Evolutionary conservation across 1,284 basidiomycete genomes (phyloP), one percentile per base, ranked within the genome.

Genomic region (Pulveroboletus ridleyi): DNA sequence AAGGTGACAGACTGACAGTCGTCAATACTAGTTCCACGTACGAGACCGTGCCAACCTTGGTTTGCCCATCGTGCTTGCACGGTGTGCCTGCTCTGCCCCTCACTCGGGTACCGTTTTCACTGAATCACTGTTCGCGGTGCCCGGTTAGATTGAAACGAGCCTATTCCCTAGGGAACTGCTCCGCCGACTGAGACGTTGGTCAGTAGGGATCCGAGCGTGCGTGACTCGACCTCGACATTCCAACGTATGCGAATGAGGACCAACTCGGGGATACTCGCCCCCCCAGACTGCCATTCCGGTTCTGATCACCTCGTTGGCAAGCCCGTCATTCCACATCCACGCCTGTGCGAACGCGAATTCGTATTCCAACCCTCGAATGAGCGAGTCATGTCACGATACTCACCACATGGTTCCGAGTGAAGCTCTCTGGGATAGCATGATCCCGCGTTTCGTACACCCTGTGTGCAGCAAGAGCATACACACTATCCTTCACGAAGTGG

Each of bases 11-110:
- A 33, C 29, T 89, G 7, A 74, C 72, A 20, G 80, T 96, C 20
- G 79, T 92, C 39, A 84, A 94, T 69, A 96, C 95, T 1, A 96
- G 29, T 33, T 33, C 29, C 23, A 84, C 90, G 98, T 99, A 99
- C 77, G 89, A 97, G 33, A 86, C 86, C 22, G 90, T 7, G 98
- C 67, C 97, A 99, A 77, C 93, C 92, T 33, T 80, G 83, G 41
- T 99, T 99, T 78, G 86, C 94, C 67, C 99, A 99, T 74, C 94
- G 94, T 64, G 95, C 93, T 14, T 93, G 96, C 69, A 83, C 95
- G 78, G 95, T 97, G 66, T 9, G 74, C 72, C 29, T 29, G 1
- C 20, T 5, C 2, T 10, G 2, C 46, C 7, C 17, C 56, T 58
- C 17, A 33, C 29, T 33, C 29, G 44, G 20, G n/a, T 11, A 29